Evolutionary conservation across 768 basidiomycete species (phyloP).

Genomic region (Auricularia sp.): DNA sequence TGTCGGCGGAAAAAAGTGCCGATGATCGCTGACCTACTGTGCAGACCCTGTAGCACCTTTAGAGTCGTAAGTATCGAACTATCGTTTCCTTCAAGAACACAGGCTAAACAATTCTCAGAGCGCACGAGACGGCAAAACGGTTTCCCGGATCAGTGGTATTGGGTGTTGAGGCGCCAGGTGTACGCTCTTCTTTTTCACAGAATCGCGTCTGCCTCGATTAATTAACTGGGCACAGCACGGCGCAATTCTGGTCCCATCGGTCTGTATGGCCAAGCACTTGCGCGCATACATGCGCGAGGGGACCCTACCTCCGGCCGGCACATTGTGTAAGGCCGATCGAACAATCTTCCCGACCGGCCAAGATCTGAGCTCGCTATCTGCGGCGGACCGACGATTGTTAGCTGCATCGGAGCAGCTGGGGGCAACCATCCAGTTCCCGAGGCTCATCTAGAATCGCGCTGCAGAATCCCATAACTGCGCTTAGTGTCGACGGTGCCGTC

Average conservation of each 20-base stretch:
- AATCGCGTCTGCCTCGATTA: neutral
- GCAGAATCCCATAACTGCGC: too few relatives aligned
- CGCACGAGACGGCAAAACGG: neutral
- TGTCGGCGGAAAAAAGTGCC: too few relatives aligned
- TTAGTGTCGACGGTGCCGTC: too few relatives aligned
- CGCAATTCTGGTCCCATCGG: slow-evolving; percentile 2
- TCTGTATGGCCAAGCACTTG: slow-evolving; percentile 13
- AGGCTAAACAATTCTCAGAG: neutral
- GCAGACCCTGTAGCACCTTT: too few relatives aligned
- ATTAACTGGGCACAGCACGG: neutral
- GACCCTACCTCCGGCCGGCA: slow-evolving; percentile 13
- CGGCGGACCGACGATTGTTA: neutral
- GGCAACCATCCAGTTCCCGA: too few relatives aligned
- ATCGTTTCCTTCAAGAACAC: too few relatives aligned
- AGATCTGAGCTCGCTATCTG: neutral
- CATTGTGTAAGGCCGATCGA: slow-evolving; percentile 13
- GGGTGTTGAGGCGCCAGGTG: neutral
- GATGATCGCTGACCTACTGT: too few relatives aligned
- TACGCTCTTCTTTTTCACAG: neutral
- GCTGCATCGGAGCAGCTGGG: too few relatives aligned
- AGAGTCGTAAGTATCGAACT: too few relatives aligned
- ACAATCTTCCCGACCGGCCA: slow-evolving; percentile 2
- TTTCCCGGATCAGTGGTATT: neutral
- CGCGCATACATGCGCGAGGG: slow-evolving; percentile 18
- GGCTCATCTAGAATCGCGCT: too few relatives aligned